These are phyloP conservation scores for Rosa hybrid DNA, from an alignment of 331 rosid genomes.

Conservation along the genomic window DNA sequence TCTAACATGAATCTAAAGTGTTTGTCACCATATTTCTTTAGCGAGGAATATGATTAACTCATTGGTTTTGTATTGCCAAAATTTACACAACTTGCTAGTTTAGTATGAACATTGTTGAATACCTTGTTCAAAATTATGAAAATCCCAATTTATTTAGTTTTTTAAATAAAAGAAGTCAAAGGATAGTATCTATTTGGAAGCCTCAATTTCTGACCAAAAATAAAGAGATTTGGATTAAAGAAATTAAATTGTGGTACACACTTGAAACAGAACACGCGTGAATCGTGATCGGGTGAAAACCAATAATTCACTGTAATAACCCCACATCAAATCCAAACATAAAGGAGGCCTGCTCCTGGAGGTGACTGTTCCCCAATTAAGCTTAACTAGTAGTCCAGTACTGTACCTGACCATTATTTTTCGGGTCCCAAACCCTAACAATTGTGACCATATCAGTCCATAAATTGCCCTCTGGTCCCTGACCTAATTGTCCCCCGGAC, in stretches of 20 bases:
- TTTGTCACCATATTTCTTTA: too few relatives aligned
- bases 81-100: too few relatives aligned
- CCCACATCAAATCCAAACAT: slow-evolving; percentile 17
- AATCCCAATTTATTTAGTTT: too few relatives aligned
- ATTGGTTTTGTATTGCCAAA: too few relatives aligned
- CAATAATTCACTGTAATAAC: neutral
- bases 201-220: neutral
- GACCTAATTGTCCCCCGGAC: slow-evolving; percentile 37
- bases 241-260: neutral
- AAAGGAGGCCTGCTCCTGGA: slow-evolving; percentile 20
- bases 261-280: slow-evolving; percentile 1
- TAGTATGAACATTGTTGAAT: too few relatives aligned
- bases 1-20: too few relatives aligned
- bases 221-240: neutral
- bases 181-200: neutral
- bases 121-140: too few relatives aligned
- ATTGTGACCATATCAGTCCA: slow-evolving; percentile 25
- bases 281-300: neutral
- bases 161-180: neutral
- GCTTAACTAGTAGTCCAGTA: neutral
- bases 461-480: slow-evolving; percentile 13
- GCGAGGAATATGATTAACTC: too few relatives aligned
- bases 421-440: slow-evolving; percentile 31
- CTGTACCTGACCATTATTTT: slow-evolving; percentile 21
- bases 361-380: slow-evolving; percentile 42